Evolutionary conservation across 257 asterid species (phyloP).

Genomic region (Plantago major): DNA sequence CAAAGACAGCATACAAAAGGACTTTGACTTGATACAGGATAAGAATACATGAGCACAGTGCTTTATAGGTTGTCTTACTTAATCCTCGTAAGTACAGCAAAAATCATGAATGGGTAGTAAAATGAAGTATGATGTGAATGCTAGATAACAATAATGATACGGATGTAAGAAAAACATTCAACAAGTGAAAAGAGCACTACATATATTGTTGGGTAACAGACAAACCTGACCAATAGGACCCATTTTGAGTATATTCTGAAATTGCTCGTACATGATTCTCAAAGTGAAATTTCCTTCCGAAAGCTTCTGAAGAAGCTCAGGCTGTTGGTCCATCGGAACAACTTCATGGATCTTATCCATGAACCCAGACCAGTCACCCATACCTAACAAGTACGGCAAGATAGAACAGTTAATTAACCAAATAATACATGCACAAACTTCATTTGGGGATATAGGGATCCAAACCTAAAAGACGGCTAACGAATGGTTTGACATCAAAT

Average conservation of each 20-base stretch:
- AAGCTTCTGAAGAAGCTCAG: slow-evolving; percentile 97
- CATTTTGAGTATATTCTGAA: slow-evolving; percentile 84
- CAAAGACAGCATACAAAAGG: too few relatives aligned
- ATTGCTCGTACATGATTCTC: slow-evolving; percentile 92
- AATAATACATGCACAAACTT: slow-evolving; percentile 1
- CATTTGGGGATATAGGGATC: slow-evolving; percentile 10
- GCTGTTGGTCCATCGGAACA: slow-evolving; percentile 98
- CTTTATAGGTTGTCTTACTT: slow-evolving; percentile 5
- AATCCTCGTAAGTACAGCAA: background rate
- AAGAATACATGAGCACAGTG: background rate
- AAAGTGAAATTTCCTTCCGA: slow-evolving; percentile 87
- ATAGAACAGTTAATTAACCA: background rate
- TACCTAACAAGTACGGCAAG: slow-evolving; percentile 38
- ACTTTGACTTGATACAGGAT: background rate
- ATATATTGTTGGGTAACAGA: slow-evolving; percentile 16
- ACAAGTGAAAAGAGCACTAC: background rate
- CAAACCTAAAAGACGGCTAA: slow-evolving; percentile 94
- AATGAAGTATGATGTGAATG: background rate
- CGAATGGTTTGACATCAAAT: slow-evolving; percentile 96
- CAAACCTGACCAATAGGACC: slow-evolving; percentile 95
- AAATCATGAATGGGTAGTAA: background rate
- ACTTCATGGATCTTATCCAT: slow-evolving; percentile 96
- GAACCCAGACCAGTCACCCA: slow-evolving; percentile 99
- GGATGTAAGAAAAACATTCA: slow-evolving; percentile 2
- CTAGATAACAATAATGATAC: background rate